These are phyloP conservation scores for Aspergillus alliaceus DNA, from an alignment of 2,329 filamentous ascomycete species.

Conservation along the genomic window DNA sequence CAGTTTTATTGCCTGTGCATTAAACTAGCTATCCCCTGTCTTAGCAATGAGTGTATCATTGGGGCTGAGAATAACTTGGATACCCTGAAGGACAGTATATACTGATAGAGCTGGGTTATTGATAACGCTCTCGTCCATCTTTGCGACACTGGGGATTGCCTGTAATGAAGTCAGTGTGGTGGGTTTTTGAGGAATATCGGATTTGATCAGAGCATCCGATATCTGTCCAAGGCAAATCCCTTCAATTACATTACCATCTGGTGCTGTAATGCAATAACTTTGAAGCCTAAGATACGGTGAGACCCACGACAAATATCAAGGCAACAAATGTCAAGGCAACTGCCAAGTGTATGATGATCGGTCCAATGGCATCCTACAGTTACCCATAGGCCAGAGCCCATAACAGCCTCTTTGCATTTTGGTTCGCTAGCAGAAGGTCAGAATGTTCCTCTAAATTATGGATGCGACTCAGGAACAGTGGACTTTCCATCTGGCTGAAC, in stretches of 20 bases:
- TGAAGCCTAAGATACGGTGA: too few relatives aligned
- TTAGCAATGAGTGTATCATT: constrained; percentile 6
- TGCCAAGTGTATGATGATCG: constrained; percentile 4
- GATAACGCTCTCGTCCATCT: too few relatives aligned
- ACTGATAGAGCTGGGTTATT: too few relatives aligned
- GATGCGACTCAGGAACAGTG: constrained; percentile 5
- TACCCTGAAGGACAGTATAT: not conserved
- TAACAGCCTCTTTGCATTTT: not conserved
- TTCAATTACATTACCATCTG: too few relatives aligned
- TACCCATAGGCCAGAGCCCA: constrained; percentile 8
- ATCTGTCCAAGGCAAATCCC: too few relatives aligned
- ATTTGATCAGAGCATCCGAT: not conserved
- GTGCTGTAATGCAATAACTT: too few relatives aligned
- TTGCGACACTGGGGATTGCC: too few relatives aligned
- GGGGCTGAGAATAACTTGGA: not conserved
- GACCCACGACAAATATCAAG: too few relatives aligned
- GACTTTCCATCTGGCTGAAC: constrained; percentile 9
- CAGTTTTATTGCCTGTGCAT: not conserved
- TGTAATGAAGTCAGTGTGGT: too few relatives aligned
- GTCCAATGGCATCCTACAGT: constrained; percentile 5
- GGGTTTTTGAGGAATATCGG: not conserved
- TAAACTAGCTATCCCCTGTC: constrained; percentile 10
- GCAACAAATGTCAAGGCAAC: too few relatives aligned
- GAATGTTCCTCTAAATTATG: constrained; percentile 5
- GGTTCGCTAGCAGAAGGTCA: not conserved